Base-by-base conservation (phyloP, 2,329 filamentous ascomycete genomes). In the Aspergillus unguis region DNA sequence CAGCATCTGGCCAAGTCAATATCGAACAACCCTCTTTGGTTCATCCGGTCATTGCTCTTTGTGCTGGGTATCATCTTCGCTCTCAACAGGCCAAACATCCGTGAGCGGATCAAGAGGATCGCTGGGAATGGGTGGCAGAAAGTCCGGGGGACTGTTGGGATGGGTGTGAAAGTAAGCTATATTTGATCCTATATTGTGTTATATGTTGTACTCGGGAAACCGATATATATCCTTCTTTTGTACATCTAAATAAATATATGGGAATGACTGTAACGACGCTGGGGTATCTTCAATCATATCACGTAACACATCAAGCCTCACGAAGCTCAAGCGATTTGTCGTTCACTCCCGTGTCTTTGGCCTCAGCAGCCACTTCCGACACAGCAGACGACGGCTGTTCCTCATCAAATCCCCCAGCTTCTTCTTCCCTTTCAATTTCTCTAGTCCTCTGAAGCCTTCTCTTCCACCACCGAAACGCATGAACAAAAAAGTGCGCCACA, bases 91-190 rank as follows among this genome's bases (percentile, higher is more conserved):
- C 81, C 83, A 63, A 86, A 87, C 65, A 76, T 95, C 10, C 82
- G 92, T 37, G 85, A 95, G 60, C 82, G 87, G 58, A 71, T 96
- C 33, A 80, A 85, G 67, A 80, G 85, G 50, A 76, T 91, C 35
- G 66, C 95, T 40, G 82, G 81, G 36, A 77, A 80, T 28, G 85
- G 84, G 7, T 95, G 90, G 90, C 81, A 83, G 50, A 96, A 95
- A 75, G 76, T 96, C 37, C 85, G 83, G 68, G 81, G 85, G 42
- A 97, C 94, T 0, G 86, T 92, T 4, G 92, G 92, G 1, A 97
- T 97, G 92, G 94, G 92, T 2, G 88, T 95, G 58, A 97, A 96
- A 76, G 92, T 97, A 65, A 95, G 88, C 69, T 97, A 97, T 75
- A 95, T 99, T 55, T 97, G 42, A 55, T 29, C 41, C 4, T 27